Percentiles rank a stretch among this genome's conserved stretches.
These are phyloP conservation scores for Botryosphaeria dothidea DNA, from an alignment of 2,329 filamentous ascomycete genomes.

Conservation along the genomic window DNA sequence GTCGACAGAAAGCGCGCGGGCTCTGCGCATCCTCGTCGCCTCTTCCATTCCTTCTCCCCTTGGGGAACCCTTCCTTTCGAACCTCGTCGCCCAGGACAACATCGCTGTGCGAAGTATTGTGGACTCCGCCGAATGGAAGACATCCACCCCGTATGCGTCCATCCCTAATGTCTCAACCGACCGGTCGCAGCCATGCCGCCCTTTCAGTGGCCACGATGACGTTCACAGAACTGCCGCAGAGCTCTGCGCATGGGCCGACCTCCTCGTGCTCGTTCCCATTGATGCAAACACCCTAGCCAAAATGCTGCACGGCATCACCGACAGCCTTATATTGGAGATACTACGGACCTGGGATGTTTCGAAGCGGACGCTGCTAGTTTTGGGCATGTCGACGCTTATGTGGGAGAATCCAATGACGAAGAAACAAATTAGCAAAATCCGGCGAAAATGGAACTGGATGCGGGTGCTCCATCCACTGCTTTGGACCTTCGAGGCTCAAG, in stretches of 20 bases:
- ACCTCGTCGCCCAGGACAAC: slow-evolving; percentile 1
- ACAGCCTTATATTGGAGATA: slow-evolving; percentile 77
- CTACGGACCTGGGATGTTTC: slow-evolving; percentile 83
- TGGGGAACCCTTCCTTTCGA: neutral
- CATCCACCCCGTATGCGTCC: neutral
- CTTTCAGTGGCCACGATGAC: slow-evolving; percentile 15
- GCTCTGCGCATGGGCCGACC: slow-evolving; percentile 81
- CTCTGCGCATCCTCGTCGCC: slow-evolving; percentile 22
- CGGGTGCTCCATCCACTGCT: slow-evolving; percentile 75
- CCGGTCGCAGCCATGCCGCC: slow-evolving; percentile 4
- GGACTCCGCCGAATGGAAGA: neutral
- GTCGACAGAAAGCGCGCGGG: slow-evolving; percentile 12
- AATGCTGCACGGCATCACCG: slow-evolving; percentile 83
- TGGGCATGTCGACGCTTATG: slow-evolving; percentile 85
- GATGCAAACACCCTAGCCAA: slow-evolving; percentile 82
- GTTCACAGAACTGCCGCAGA: slow-evolving; percentile 11
- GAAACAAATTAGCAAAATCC: slow-evolving; percentile 81
- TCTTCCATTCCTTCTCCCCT: slow-evolving; percentile 18
- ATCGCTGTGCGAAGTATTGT: slow-evolving; percentile 14
- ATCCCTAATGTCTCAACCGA: slow-evolving; percentile 19
- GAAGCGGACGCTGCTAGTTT: slow-evolving; percentile 81
- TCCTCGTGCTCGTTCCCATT: slow-evolving; percentile 81
- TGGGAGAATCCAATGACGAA: slow-evolving; percentile 90
- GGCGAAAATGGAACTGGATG: slow-evolving; percentile 84
- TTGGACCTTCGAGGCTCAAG: slow-evolving; percentile 69